phyloP scores from a whole-genome alignment of 352 stramenopile genomes.

The Pythium plurisporium region DNA sequence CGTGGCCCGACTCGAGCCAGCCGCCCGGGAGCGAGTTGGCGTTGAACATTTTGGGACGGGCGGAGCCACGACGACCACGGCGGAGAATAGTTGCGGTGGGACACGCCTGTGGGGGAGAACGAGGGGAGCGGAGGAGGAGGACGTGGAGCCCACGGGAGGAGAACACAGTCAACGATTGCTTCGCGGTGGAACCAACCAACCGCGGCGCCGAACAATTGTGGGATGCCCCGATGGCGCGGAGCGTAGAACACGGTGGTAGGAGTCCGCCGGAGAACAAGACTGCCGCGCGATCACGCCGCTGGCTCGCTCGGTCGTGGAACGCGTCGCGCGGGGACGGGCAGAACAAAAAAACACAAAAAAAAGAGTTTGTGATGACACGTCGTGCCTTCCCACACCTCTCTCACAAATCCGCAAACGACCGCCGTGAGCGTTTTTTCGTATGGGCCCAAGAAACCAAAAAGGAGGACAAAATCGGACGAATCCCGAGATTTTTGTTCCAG shows the following conservation, averaged over 20 bases:
- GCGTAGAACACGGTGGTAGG: background rate
- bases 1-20: constrained; percentile 75
- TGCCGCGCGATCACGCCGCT: too few relatives aligned
- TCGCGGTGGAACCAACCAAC: too few relatives aligned
- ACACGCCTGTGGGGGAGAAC: background rate
- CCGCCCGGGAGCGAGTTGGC: constrained; percentile 67
- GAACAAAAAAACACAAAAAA: constrained; percentile 7
- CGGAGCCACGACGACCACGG: background rate
- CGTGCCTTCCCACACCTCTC: background rate
- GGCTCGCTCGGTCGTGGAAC: background rate
- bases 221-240: background rate
- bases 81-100: background rate
- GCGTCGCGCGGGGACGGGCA: background rate
- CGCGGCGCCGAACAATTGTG: too few relatives aligned
- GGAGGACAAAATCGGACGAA: constrained; percentile 6
- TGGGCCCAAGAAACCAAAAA: background rate
- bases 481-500: background rate
- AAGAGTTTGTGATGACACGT: constrained; percentile 3
- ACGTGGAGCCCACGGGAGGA: background rate
- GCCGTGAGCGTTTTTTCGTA: too few relatives aligned
- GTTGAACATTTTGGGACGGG: constrained; percentile 26
- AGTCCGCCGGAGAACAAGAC: background rate
- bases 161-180: too few relatives aligned
- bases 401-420: too few relatives aligned
- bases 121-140: background rate